Evolutionary conservation across 2,329 filamentous ascomycete species (phyloP), one percentile per base, ranked within the genome.

Genomic region (Didymella pinodella): DNA sequence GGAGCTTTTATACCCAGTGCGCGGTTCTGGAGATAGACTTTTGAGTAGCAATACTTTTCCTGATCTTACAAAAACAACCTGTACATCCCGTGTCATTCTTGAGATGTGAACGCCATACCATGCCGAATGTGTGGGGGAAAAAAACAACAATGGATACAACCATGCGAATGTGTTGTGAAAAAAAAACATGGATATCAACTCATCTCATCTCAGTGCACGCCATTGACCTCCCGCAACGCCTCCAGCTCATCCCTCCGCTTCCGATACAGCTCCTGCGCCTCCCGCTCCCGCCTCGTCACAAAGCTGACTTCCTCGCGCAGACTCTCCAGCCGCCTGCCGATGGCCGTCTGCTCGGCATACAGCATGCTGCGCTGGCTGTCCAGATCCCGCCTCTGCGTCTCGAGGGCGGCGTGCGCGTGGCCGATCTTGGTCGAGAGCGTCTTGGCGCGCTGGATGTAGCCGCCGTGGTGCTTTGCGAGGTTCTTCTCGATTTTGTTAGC

Each of bases 401-500:
- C 86, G 14, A 97, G 82, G 2, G 90, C 90, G 20, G 88, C 85
- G 26, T 88, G 86, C 1, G 92, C 91, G 65, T 93, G 90, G 18
- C 79, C 78, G 62, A 96, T 91, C 80, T 97, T 98, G 60, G 88
- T 85, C 22, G 88, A 86, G 26, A 99, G 84, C 67, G 87, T 88
- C 77, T 93, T 93, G 32, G 92, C 88, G 31, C 95, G 90, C 67
- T 93, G 88, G 75, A 93, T 89, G 79, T 99, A 99, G 14, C 95
- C 95, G 25, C 93, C 93, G 2, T 96, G 87, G 69, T 95, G 89
- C 53, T 96, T 83, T 0, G 84, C 83, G n/a, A 99, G 85, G 78
- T 95, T 97, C 85, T 97, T 97, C 79, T 98, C 93, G 1, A 96
- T 82, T 77, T 94, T 96, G 73, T 92, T 92, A 53, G 91, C 91